Base-by-base conservation (phyloP, 2,329 filamentous ascomycete genomes). In the Xylariaceae sp. region DNA sequence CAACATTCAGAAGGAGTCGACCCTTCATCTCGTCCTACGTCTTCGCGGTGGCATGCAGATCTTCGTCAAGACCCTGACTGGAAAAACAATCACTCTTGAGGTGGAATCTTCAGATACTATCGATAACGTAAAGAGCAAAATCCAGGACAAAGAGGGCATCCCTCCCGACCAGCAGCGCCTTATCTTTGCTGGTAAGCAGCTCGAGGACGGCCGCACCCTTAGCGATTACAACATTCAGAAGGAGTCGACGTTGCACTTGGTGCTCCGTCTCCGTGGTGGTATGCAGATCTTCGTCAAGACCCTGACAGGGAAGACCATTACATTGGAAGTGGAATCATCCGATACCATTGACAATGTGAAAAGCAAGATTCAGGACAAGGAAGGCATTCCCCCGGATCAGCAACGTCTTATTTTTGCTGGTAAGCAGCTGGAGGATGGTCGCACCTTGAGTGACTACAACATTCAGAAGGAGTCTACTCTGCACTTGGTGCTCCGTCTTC, bases 211-310 rank as follows among this genome's bases (percentile, higher is more conserved):
- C 42, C 89, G 92, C 18, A 97, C 92, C 0, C 80, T 97, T 0
- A 88, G 85, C 44, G 93, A 97, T 72, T 97, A 97, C 85, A 97
- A 97, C 79, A 97, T 97, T 40, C 93, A 97, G 74, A 93, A 93
- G 78, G 90, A 93, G 70, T 89, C 86, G 1, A 93, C 90, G 0
- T 81, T 93, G 1, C 89, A 93, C 72, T 72, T 93, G 50, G 89
- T 93, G 40, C 85, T 93, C 20, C 87, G 89, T 70, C 84, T 93
- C 5, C 88, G 89, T 75, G 88, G 88, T 81, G 88, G 88, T 75
- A 91, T 89, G 87, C 82, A 87, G 59, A 87, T 87, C 59, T 88
- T 89, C 62, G 86, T 88, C 64, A 89, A 86, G 79, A 88, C 84
- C 2, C 70, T 88, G 37, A 88, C 85, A 1, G 85, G 85, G 26